A percentile compares a stretch with the other conserved stretches of the same genome.
Conservation (phyloP, 2,329 filamentous ascomycete species). For the Colletotrichum sp. region DNA sequence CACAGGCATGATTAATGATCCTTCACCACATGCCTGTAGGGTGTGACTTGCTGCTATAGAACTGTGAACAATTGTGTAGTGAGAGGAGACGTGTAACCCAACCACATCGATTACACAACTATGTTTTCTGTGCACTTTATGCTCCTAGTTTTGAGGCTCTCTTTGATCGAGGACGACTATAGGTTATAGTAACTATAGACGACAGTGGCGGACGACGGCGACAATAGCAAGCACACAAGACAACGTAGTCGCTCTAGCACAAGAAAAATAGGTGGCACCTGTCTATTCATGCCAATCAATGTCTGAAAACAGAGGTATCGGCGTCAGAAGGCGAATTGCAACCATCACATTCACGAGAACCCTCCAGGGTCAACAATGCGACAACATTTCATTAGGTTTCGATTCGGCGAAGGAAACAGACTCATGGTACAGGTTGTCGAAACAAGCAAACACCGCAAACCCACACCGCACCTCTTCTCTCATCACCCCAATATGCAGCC, state of each 20-base stretch:
- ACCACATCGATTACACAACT: neutral
- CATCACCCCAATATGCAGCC: neutral
- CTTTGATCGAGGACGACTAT: neutral
- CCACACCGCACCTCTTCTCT: neutral
- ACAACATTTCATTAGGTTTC: neutral
- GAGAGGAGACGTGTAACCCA: neutral
- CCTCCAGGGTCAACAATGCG: neutral
- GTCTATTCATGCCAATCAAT: neutral
- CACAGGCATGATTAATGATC: neutral
- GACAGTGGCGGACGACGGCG: neutral
- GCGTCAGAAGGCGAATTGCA: neutral
- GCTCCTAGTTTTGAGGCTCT: neutral
- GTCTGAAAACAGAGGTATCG: neutral
- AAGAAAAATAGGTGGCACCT: neutral
- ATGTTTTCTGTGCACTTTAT: neutral
- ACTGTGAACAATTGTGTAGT: neutral
- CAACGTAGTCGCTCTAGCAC: neutral
- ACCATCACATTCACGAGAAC: neutral
- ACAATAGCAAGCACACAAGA: neutral
- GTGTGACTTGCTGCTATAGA: neutral
- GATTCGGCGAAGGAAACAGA: neutral
- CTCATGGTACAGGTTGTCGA: neutral
- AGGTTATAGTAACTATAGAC: neutral
- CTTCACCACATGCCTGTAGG: neutral
- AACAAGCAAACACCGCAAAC: neutral